phyloP scores from a whole-genome alignment of 2,329 filamentous ascomycete genomes.

The Alternaria infectoria region DNA sequence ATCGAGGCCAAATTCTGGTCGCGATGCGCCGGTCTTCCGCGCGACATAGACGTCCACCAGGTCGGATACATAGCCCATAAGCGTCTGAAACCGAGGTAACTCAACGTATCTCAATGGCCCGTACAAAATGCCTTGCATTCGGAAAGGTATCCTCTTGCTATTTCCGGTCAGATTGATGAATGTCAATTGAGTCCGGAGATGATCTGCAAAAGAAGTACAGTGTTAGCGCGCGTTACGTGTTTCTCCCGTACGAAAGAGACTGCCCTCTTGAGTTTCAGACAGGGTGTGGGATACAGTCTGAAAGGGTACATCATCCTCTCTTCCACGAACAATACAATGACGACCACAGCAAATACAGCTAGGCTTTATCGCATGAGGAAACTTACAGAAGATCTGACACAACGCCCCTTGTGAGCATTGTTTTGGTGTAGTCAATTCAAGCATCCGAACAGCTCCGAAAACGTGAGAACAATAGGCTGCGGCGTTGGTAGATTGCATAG shows the following conservation, averaged over 20 bases:
- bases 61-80: constrained; percentile 29
- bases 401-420: constrained; percentile 33
- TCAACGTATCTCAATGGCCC: constrained; percentile 28
- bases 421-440: constrained; percentile 33
- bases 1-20: background rate
- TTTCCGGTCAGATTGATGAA: constrained; percentile 29
- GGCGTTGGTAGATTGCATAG: constrained; percentile 37
- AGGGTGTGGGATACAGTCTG: background rate
- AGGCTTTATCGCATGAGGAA: background rate
- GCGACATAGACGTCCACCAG: constrained; percentile 24
- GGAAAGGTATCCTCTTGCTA: background rate
- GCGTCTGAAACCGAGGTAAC: constrained; percentile 33
- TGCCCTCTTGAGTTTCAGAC: background rate
- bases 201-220: constrained; percentile 9
- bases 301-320: background rate
- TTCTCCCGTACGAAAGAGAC: background rate
- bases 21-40: background rate
- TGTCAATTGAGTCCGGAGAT: constrained; percentile 35
- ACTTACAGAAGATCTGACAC: constrained; percentile 36
- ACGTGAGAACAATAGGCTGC: constrained; percentile 40
- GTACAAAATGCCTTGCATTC: constrained; percentile 22
- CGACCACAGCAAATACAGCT: background rate
- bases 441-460: constrained; percentile 35
- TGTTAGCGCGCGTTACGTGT: background rate
- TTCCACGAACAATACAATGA: background rate